Conservation (phyloP, 1,139 yeast species). For the Protomyces gravidus region DNA sequence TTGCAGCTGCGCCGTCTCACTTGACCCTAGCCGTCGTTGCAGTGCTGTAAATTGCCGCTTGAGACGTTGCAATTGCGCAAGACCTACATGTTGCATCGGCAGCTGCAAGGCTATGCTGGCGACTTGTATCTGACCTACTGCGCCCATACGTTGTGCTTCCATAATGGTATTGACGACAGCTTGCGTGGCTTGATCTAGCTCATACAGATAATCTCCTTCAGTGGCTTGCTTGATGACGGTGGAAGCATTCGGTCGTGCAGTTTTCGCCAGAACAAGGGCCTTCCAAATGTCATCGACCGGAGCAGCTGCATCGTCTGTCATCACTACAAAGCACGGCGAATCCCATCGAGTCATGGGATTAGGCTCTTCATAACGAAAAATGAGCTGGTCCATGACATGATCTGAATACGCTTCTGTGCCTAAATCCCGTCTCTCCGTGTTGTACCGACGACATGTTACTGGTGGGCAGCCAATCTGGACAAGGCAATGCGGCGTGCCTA, state of each 20-base stretch:
- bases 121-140: slow-evolving; percentile 42
- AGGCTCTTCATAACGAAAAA: slow-evolving; percentile 92
- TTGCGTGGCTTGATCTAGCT: slow-evolving; percentile 69
- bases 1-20: slow-evolving; percentile 60
- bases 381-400: slow-evolving; percentile 53
- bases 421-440: slow-evolving; percentile 39
- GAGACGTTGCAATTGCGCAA: slow-evolving; percentile 76
- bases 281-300: slow-evolving; percentile 73
- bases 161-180: slow-evolving; percentile 56
- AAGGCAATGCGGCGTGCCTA: slow-evolving; percentile 76
- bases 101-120: slow-evolving; percentile 47
- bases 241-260: slow-evolving; percentile 58
- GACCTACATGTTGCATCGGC: slow-evolving; percentile 60
- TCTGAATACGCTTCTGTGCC: slow-evolving; percentile 24
- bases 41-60: slow-evolving; percentile 75
- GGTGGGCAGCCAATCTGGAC: slow-evolving; percentile 69
- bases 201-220: slow-evolving; percentile 69
- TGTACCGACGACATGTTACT: slow-evolving; percentile 62
- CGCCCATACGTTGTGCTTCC: slow-evolving; percentile 57
- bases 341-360: slow-evolving; percentile 87
- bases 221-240: slow-evolving; percentile 60
- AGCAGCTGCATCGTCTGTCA: slow-evolving; percentile 51
- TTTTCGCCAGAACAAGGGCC: slow-evolving; percentile 57
- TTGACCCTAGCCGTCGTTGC: slow-evolving; percentile 58
- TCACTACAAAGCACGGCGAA: slow-evolving; percentile 75